Base-by-base conservation (phyloP, 2,329 filamentous ascomycete genomes). In the Rosellinia necatrix region DNA sequence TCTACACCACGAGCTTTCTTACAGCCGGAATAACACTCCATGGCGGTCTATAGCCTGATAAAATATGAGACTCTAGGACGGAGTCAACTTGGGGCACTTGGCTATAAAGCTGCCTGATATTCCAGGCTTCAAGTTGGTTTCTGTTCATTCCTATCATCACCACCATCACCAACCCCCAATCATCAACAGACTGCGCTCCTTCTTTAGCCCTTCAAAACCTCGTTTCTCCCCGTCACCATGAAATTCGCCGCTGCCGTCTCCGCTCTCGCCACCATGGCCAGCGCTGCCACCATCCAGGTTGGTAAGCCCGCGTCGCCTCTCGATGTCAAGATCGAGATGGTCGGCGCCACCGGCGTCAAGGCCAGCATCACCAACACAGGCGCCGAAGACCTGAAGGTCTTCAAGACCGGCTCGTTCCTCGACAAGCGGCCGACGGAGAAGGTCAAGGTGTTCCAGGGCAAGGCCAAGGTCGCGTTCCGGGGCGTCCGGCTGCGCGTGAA, bases 321-420 rank as follows among this genome's bases (percentile, higher is more conserved):
- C 44, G 70, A 76, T 13, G 75, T 79, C 54, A 71, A 76, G 66
- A 74, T 82, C 44, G 70, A 78, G 66, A 72, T 76, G 64, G 67
- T 75, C 17, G 78, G 76, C 51, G 82, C 83, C 70, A 76, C 78
- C 13, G 74, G 74, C 53, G 74, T 84, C 59, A 81, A 81, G 70
- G 78, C 80, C 15, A 70, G 72, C 37, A 72, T 84, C 53, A 82
- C 78, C 61, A 83, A 84, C 73, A 80, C 71, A 32, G 80, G 80
- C 30, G 71, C 72, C 34, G 71, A 70, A 38, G 73, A 73, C 53
- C 67, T 83, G 59, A 81, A 81, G 68, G 65, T 84, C 22, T 71
- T 83, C 61, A 82, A 77, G 71, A 75, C 76, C 35, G 81, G 81
- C 29, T 80, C 78, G 42, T 76, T 84, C 63, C 72, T 84, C 40